A percentile compares a stretch with the other conserved stretches of the same genome.
These are phyloP conservation scores for Sclerotinia minor DNA, from an alignment of 2,329 filamentous ascomycete genomes.

Conservation along the genomic window DNA sequence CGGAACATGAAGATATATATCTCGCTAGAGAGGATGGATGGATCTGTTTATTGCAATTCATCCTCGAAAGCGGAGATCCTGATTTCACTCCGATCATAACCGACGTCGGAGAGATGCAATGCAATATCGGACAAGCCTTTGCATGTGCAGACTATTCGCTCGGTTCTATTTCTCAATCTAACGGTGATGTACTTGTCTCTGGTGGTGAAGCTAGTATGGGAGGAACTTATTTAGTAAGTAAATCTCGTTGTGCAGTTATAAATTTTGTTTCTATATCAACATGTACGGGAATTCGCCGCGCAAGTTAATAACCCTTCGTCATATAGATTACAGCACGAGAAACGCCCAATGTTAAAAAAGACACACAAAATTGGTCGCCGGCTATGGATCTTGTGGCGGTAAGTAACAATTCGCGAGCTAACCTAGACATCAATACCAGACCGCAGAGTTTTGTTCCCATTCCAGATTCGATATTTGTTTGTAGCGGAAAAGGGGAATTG, in stretches of 20 bases:
- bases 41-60: constrained; percentile 71
- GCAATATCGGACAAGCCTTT: constrained; percentile 80
- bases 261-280: not conserved
- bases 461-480: constrained; percentile 64
- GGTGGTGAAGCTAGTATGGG: constrained; percentile 71
- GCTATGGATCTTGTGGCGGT: constrained; percentile 46
- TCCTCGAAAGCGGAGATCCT: constrained; percentile 52
- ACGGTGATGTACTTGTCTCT: constrained; percentile 44
- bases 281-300: no score
- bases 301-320: constrained; percentile 19
- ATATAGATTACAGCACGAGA: constrained; percentile 56
- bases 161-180: constrained; percentile 46
- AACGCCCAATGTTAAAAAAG: constrained; percentile 55
- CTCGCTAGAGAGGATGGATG: constrained; percentile 85
- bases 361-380: constrained; percentile 63
- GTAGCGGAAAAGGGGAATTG: constrained; percentile 61
- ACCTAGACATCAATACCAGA: not conserved
- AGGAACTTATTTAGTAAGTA: constrained; percentile 58
- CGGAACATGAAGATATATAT: constrained; percentile 75
- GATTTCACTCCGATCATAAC: constrained; percentile 51
- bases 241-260: not conserved
- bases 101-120: constrained; percentile 64
- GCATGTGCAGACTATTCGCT: constrained; percentile 63
- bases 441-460: constrained; percentile 35
- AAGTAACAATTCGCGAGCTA: constrained; percentile 27